These are phyloP conservation scores for Bacterosira constricta DNA, from an alignment of 108 stramenopile species.

Conservation along the genomic window DNA sequence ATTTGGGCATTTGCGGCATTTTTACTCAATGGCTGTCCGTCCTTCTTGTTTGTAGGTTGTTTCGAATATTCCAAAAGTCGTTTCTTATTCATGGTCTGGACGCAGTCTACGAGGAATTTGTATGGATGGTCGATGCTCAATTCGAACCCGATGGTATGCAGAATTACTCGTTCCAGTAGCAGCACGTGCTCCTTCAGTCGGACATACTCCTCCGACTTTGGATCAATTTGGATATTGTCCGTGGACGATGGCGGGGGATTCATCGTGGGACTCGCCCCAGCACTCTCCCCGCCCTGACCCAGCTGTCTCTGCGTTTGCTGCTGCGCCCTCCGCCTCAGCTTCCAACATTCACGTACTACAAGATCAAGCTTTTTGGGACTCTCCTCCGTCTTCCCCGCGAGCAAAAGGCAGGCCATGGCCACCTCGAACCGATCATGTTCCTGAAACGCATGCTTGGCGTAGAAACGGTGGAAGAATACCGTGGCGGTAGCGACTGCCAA, in stretches of 20 bases:
- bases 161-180: conserved; percentile 83
- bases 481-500: conserved; percentile 79
- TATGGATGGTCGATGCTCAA: conserved; percentile 85
- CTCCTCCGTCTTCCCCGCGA: conserved; percentile 91
- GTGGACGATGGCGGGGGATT: not conserved
- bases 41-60: conserved; percentile 1
- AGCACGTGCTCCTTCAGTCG: conserved; percentile 84
- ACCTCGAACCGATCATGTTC: conserved; percentile 90
- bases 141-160: conserved; percentile 91
- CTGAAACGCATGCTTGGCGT: conserved; percentile 83
- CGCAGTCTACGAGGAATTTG: conserved; percentile 77
- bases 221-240: conserved; percentile 46
- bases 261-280: not conserved
- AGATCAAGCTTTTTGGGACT: conserved; percentile 79
- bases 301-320: conserved; percentile 56
- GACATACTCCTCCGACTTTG: conserved; percentile 74
- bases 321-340: conserved; percentile 58
- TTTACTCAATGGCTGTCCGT: not conserved
- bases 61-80: conserved; percentile 58
- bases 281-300: conserved; percentile 8
- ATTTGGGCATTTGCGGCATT: conserved; percentile 50
- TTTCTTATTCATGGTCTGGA: conserved; percentile 56
- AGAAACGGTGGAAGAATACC: conserved; percentile 93
- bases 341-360: conserved; percentile 74
- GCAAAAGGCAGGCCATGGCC: conserved; percentile 78